Percentiles rank a stretch among this genome's conserved stretches.
phyloP scores from a whole-genome alignment of 2,329 filamentous ascomycete species.

The Penicillium oxalicum region DNA sequence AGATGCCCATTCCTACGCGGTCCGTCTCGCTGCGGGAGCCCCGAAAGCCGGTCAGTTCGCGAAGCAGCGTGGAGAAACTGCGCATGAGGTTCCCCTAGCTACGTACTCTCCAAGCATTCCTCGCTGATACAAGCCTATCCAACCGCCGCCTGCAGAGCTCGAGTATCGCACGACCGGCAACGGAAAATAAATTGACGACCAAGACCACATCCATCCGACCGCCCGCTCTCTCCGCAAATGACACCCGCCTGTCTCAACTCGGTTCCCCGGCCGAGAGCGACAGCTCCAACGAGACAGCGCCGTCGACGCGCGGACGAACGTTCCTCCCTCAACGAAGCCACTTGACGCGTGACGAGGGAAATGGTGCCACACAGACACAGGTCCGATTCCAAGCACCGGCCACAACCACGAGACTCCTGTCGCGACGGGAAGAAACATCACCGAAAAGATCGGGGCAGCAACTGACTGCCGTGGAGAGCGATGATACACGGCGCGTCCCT shows the following conservation, averaged over 20 bases:
- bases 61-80: too few species aligned
- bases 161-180: slow-evolving; percentile 19
- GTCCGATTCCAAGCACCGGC: slow-evolving; percentile 18
- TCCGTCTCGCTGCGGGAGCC: slow-evolving; percentile 32
- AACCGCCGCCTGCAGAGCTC: slow-evolving; percentile 13
- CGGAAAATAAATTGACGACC: slow-evolving; percentile 7
- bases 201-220: slow-evolving; percentile 11
- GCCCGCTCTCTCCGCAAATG: slow-evolving; percentile 8
- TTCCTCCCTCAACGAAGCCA: slow-evolving; percentile 28
- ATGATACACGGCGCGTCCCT: slow-evolving; percentile 6
- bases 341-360: slow-evolving; percentile 16
- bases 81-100: slow-evolving; percentile 1
- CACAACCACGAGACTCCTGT: slow-evolving; percentile 5
- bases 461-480: not conserved
- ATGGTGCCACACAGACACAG: slow-evolving; percentile 8
- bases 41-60: slow-evolving; percentile 26
- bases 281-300: slow-evolving; percentile 15
- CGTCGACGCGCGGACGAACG: slow-evolving; percentile 23
- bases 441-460: slow-evolving; percentile 9
- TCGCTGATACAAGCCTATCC: slow-evolving; percentile 1
- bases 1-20: slow-evolving; percentile 39
- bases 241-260: slow-evolving; percentile 6
- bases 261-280: slow-evolving; percentile 11
- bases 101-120: slow-evolving; percentile 12
- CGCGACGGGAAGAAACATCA: slow-evolving; percentile 15